phyloP scores from a whole-genome alignment of 805 yeast species.

The Cyberlindnera xylosilytica region DNA sequence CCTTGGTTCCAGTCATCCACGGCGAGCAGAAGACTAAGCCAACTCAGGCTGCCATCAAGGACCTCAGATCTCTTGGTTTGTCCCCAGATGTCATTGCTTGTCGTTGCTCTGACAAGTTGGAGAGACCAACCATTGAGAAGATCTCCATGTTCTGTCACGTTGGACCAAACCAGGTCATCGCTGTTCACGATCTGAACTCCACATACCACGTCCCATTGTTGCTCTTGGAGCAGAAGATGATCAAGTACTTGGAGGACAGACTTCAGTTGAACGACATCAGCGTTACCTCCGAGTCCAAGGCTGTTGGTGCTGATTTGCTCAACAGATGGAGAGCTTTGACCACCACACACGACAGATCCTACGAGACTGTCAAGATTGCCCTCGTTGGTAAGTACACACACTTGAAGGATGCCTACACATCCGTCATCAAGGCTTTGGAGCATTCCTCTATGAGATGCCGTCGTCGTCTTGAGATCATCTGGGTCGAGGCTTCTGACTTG shows the following conservation, averaged over 20 bases:
- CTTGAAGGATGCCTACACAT: slow-evolving; percentile 90
- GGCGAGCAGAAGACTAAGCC: slow-evolving; percentile 99
- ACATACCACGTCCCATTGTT: slow-evolving; percentile 96
- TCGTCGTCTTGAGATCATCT: slow-evolving; percentile 79
- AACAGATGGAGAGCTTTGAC: slow-evolving; percentile 80
- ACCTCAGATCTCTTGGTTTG: slow-evolving; percentile 90
- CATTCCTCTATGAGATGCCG: slow-evolving; percentile 91
- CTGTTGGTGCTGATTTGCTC: slow-evolving; percentile 69
- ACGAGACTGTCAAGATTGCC: slow-evolving; percentile 88
- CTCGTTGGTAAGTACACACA: slow-evolving; percentile 96
- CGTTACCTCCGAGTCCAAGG: slow-evolving; percentile 46
- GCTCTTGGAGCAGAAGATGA: slow-evolving; percentile 81
- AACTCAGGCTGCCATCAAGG: slow-evolving; percentile 98
- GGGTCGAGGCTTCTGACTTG: slow-evolving; percentile 94
- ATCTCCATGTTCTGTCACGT: slow-evolving; percentile 99
- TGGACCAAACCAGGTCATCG: slow-evolving; percentile 96
- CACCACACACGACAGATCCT: slow-evolving; percentile 73
- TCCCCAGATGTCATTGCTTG: slow-evolving; percentile 97
- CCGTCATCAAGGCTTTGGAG: slow-evolving; percentile 93
- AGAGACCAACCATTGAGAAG: slow-evolving; percentile 82
- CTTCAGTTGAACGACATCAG: slow-evolving; percentile 52
- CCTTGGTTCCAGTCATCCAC: slow-evolving; percentile 94
- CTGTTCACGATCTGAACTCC: slow-evolving; percentile 94
- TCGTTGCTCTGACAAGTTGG: slow-evolving; percentile 85
- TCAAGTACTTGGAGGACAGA: slow-evolving; percentile 67